A percentile compares a stretch with the other conserved stretches of the same genome.
These are phyloP conservation scores for Aaosphaeria arxii DNA, from an alignment of 2,329 filamentous ascomycete genomes.

Conservation along the genomic window DNA sequence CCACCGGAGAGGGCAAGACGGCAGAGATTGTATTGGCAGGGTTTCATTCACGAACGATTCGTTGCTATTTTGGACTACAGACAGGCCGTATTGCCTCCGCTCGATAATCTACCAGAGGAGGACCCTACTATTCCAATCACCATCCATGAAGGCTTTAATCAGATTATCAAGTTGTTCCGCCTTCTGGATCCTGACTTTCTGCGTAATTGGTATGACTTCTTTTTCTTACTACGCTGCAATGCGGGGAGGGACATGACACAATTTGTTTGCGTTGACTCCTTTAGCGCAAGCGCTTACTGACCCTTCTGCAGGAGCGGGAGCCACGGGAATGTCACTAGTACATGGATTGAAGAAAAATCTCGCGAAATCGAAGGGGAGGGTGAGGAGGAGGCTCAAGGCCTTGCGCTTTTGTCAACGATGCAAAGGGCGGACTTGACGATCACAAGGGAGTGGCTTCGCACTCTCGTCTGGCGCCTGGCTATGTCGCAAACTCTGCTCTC, in stretches of 20 bases:
- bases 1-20: constrained; percentile 40
- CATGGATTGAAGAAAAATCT: constrained; percentile 48
- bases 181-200: constrained; percentile 46
- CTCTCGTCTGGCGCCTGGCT: constrained; percentile 50
- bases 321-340: constrained; percentile 35
- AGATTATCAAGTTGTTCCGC: constrained; percentile 45
- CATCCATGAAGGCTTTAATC: constrained; percentile 43
- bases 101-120: constrained; percentile 38
- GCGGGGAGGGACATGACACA: too few species aligned
- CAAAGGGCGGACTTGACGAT: constrained; percentile 51
- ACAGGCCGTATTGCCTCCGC: constrained; percentile 39
- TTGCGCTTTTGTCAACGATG: constrained; percentile 40
- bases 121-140: constrained; percentile 38
- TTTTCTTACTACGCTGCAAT: too few species aligned
- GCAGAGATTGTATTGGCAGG: constrained; percentile 55
- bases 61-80: constrained; percentile 52
- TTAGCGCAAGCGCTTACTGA: too few species aligned
- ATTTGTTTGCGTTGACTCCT: too few species aligned
- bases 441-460: constrained; percentile 50
- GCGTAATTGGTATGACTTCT: constrained; percentile 40
- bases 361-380: constrained; percentile 41
- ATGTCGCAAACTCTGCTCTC: constrained; percentile 47
- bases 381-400: constrained; percentile 34
- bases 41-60: constrained; percentile 57
- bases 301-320: constrained; percentile 6